A percentile compares a stretch with the other conserved stretches of the same genome.
phyloP scores from a whole-genome alignment of 1,284 basidiomycete genomes.

The Trametes pubescens region DNA sequence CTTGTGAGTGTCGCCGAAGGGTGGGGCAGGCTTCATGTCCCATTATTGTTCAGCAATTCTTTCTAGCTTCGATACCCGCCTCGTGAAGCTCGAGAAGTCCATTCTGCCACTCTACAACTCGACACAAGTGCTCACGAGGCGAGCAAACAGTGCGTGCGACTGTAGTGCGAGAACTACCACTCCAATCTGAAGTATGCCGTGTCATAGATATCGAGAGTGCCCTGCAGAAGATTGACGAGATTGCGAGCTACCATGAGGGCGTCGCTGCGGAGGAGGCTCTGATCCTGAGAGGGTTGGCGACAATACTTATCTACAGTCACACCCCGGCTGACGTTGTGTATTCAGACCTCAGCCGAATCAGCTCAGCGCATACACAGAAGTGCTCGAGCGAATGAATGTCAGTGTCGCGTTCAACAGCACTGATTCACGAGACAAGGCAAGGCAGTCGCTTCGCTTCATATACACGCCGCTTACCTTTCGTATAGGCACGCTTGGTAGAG shows the following conservation, averaged over 20 bases:
- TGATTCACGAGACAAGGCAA: conserved; percentile 66
- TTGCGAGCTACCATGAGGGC: conserved; percentile 78
- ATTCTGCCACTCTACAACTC: conserved; percentile 79
- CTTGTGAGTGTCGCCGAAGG: conserved; percentile 55
- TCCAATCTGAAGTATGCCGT: neutral
- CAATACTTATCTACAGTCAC: neutral
- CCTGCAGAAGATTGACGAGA: conserved; percentile 77
- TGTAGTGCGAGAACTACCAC: neutral
- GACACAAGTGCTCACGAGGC: conserved; percentile 74
- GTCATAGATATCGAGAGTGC: conserved; percentile 78
- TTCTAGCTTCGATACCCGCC: conserved; percentile 78
- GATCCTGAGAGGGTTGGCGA: conserved; percentile 73
- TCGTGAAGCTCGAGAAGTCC: conserved; percentile 82
- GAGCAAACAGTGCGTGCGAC: conserved; percentile 66
- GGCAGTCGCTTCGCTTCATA: conserved; percentile 22
- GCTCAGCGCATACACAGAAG: conserved; percentile 70
- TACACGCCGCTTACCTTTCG: conserved; percentile 6
- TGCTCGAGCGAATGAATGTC: conserved; percentile 77
- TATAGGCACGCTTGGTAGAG: conserved; percentile 76
- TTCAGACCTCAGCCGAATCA: conserved; percentile 73
- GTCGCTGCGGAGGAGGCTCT: conserved; percentile 79
- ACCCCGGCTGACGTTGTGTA: neutral
- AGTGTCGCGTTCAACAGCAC: conserved; percentile 78
- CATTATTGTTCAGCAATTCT: conserved; percentile 63
- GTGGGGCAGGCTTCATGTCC: neutral